phyloP scores from a whole-genome alignment of 169 alveolate genomes.

The Plasmodium berghei region DNA sequence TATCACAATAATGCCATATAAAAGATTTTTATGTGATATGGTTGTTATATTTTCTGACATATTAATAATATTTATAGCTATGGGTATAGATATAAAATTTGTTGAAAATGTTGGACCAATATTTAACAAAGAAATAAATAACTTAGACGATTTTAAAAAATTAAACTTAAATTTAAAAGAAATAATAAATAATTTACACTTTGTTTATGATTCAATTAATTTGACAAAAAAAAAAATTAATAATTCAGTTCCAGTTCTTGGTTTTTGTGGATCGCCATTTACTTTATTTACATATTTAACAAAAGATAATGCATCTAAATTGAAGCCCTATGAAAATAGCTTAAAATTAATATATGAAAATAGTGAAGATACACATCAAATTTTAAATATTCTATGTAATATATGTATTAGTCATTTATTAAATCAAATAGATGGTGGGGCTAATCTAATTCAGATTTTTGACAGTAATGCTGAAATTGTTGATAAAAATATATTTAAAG shows the following conservation, averaged over 20 bases:
- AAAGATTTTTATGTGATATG: constrained; percentile 83
- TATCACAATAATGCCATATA: constrained; percentile 87
- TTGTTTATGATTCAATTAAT: constrained; percentile 85
- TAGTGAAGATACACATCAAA: constrained; percentile 79
- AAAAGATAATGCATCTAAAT: constrained; percentile 83
- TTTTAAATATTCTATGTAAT: constrained; percentile 78
- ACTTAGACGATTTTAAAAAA: constrained; percentile 43
- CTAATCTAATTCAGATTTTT: constrained; percentile 85
- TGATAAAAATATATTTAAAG: constrained; percentile 66
- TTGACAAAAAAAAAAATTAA: constrained; percentile 79
- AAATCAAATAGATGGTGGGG: constrained; percentile 86
- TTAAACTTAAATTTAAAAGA: constrained; percentile 70
- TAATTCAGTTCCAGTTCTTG: constrained; percentile 85
- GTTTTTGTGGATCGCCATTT: constrained; percentile 90
- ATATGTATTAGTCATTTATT: constrained; percentile 80
- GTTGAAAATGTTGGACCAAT: constrained; percentile 78
- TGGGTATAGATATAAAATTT: constrained; percentile 21
- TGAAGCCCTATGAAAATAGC: constrained; percentile 60
- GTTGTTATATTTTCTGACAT: constrained; percentile 89
- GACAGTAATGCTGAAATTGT: constrained; percentile 78
- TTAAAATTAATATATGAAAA: constrained; percentile 78
- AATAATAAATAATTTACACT: constrained; percentile 78
- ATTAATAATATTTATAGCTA: constrained; percentile 86
- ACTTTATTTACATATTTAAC: constrained; percentile 87
- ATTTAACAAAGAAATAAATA: constrained; percentile 58